A percentile compares a stretch with the other conserved stretches of the same genome.
Conservation (phyloP, 768 basidiomycete genomes). For the Russula earlei region DNA sequence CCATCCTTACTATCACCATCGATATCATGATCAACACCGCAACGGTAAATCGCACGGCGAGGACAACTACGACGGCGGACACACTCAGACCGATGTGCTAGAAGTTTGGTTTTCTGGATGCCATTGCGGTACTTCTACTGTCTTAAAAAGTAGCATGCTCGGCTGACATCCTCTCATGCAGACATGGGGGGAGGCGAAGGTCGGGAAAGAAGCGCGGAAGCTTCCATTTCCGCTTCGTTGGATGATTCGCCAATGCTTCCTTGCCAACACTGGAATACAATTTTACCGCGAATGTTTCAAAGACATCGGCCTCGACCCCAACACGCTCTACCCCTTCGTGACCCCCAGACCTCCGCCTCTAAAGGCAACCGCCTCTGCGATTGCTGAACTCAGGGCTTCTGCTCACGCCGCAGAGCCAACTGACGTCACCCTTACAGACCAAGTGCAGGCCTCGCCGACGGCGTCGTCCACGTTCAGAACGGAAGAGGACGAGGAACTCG, state of each 20-base stretch:
- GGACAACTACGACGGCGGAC: constrained; percentile 30
- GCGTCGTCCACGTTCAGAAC: constrained; percentile 25
- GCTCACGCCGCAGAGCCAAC: constrained; percentile 2
- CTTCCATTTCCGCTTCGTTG: constrained; percentile 61
- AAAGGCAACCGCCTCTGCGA: background rate
- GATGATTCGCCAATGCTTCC: constrained; percentile 43
- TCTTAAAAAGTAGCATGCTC: background rate
- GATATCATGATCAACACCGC: background rate
- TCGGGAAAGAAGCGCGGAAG: constrained; percentile 45
- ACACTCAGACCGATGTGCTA: constrained; percentile 43
- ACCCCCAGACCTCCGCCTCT: constrained; percentile 16
- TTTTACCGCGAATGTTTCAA: constrained; percentile 26
- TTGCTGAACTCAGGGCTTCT: background rate
- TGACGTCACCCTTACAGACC: constrained; percentile 17
- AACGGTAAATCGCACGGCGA: constrained; percentile 20
- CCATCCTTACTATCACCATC: constrained; percentile 19
- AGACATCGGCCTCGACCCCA: constrained; percentile 27
- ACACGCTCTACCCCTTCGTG: constrained; percentile 24
- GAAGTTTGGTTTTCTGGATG: constrained; percentile 80
- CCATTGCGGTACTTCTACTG: constrained; percentile 46
- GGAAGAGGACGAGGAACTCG: constrained; percentile 55
- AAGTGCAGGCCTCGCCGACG: constrained; percentile 9
- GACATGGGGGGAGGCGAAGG: constrained; percentile 72
- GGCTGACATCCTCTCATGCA: constrained; percentile 22
- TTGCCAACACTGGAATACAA: constrained; percentile 37